A percentile compares a stretch with the other conserved stretches of the same genome.
phyloP scores from a whole-genome alignment of 371 early-diverging fungal species.

The Lichtheimia corymbifera region DNA sequence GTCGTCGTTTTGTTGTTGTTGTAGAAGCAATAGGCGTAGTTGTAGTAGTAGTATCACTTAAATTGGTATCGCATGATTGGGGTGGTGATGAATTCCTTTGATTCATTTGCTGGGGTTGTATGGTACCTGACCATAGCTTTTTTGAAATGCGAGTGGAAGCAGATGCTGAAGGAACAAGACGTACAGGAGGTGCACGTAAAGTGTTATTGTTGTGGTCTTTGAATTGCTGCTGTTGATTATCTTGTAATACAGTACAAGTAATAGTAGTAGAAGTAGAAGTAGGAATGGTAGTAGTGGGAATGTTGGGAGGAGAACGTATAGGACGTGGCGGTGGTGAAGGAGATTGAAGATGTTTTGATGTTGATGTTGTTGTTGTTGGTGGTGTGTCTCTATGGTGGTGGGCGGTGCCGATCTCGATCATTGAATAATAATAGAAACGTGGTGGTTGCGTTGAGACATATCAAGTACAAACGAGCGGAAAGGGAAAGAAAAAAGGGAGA shows the following conservation, averaged over 20 bases:
- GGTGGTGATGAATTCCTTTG: not conserved
- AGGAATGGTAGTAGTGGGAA: not conserved
- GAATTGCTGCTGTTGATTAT: no score
- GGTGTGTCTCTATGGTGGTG: not conserved
- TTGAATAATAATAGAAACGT: slow-evolving; percentile 1
- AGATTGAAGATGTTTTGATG: not conserved
- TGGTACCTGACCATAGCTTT: slow-evolving; percentile 1
- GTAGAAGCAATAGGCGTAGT: not conserved
- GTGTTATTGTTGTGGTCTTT: no score
- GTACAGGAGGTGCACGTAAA: not conserved
- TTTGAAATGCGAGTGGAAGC: slow-evolving; percentile 1
- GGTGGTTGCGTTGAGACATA: slow-evolving; percentile 1
- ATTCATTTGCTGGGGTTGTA: not conserved
- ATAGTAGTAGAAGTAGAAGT: no score
- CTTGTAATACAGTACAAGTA: no score
- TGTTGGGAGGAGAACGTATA: not conserved
- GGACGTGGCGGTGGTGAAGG: not conserved
- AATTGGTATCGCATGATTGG: not conserved
- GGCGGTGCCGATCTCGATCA: slow-evolving; percentile 1
- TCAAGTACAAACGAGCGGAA: not conserved
- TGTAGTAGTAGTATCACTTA: not conserved
- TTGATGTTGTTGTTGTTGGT: not conserved
- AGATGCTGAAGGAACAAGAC: not conserved
- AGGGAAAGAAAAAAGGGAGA: slow-evolving; percentile 7
- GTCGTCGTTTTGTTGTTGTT: slow-evolving; percentile 2